Conservation (phyloP, 2,329 filamentous ascomycete species). For the Clonostachys rhizophaga region DNA sequence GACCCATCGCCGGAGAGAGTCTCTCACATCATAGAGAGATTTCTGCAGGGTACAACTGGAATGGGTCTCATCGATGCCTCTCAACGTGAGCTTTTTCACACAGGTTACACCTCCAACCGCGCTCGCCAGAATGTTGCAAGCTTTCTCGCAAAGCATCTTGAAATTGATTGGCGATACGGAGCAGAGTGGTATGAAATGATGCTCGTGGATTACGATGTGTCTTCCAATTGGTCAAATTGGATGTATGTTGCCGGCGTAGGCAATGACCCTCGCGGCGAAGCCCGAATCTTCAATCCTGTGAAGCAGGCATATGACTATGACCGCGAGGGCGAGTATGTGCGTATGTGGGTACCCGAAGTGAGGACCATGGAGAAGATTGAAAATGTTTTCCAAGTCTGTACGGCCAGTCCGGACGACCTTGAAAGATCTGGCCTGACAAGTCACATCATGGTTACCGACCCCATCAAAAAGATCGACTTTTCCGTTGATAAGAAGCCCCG, state of each 20-base stretch:
- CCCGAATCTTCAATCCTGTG: slow-evolving; percentile 75
- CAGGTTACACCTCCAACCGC: slow-evolving; percentile 74
- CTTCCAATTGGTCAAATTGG: slow-evolving; percentile 79
- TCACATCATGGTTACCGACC: slow-evolving; percentile 62
- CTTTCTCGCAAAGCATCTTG: slow-evolving; percentile 68
- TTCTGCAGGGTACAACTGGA: slow-evolving; percentile 66
- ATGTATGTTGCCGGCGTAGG: slow-evolving; percentile 78
- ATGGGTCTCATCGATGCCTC: slow-evolving; percentile 75
- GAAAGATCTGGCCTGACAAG: slow-evolving; percentile 49
- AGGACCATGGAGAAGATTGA: slow-evolving; percentile 44
- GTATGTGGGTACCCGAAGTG: slow-evolving; percentile 69
- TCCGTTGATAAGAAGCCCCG: slow-evolving; percentile 46
- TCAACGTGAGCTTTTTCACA: slow-evolving; percentile 68
- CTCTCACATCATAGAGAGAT: slow-evolving; percentile 45
- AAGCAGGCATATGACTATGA: slow-evolving; percentile 81
- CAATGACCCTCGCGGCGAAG: slow-evolving; percentile 69
- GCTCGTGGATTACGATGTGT: slow-evolving; percentile 71
- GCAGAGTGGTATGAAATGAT: slow-evolving; percentile 80
- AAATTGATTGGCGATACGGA: slow-evolving; percentile 75
- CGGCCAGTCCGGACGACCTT: slow-evolving; percentile 53
- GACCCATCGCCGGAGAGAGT: slow-evolving; percentile 36
- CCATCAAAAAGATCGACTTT: slow-evolving; percentile 62
- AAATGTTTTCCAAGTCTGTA: slow-evolving; percentile 68
- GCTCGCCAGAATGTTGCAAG: slow-evolving; percentile 73
- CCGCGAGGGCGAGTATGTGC: slow-evolving; percentile 62